Conservation (phyloP, 2,329 filamentous ascomycete species). For the Aspergillus fijiensis region DNA sequence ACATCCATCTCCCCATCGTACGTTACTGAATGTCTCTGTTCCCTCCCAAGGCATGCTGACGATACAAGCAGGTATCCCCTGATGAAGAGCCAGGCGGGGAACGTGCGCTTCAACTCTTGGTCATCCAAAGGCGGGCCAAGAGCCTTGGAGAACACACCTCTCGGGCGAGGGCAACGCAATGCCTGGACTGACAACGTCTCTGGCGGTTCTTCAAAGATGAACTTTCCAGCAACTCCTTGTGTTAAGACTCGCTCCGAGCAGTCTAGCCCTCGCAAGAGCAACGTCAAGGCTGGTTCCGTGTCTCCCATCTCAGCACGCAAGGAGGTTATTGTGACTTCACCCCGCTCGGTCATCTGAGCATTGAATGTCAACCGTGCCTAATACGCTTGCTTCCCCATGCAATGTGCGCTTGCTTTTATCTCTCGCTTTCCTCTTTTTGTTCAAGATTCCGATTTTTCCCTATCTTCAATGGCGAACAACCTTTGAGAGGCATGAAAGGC, state of each 20-base stretch:
- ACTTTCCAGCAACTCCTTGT: constrained; percentile 31
- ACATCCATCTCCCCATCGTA: constrained; percentile 51
- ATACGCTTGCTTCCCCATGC: not conserved
- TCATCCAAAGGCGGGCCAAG: constrained; percentile 38
- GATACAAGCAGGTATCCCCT: constrained; percentile 35
- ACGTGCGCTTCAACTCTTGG: constrained; percentile 38
- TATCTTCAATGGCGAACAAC: not conserved
- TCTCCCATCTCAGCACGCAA: constrained; percentile 42
- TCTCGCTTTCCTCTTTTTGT: not conserved
- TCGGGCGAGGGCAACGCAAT: constrained; percentile 33
- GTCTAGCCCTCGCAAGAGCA: constrained; percentile 44
- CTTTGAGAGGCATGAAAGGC: not conserved
- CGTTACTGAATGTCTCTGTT: constrained; percentile 22
- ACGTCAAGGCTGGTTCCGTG: constrained; percentile 36
- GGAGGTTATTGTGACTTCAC: constrained; percentile 37
- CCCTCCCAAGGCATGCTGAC: constrained; percentile 26
- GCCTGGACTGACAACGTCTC: constrained; percentile 35
- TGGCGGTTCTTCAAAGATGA: constrained; percentile 37
- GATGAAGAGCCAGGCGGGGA: constrained; percentile 39
- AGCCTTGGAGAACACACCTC: constrained; percentile 42
- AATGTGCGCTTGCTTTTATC: not conserved
- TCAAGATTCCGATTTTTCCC: not conserved
- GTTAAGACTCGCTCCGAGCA: constrained; percentile 35
- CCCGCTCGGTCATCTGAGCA: constrained; percentile 33
- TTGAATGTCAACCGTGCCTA: not conserved